Percentiles rank a stretch among this genome's conserved stretches.
These are phyloP conservation scores for Aspergillus luchuensis DNA, from an alignment of 2,329 filamentous ascomycete species.

Conservation along the genomic window DNA sequence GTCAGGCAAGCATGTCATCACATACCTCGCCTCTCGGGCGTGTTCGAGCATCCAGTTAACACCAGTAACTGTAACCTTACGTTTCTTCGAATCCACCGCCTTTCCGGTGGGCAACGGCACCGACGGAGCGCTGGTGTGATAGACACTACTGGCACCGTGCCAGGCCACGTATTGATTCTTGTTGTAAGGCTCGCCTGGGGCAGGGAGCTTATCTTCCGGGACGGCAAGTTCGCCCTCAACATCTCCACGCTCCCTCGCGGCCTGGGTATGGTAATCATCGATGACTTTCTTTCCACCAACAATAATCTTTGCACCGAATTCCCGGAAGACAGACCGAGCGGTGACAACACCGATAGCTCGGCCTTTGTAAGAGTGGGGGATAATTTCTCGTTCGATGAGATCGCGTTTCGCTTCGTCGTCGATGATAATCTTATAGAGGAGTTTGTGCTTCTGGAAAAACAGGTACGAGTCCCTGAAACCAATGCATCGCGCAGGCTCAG, in stretches of 20 bases:
- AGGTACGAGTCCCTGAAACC: slow-evolving; percentile 98
- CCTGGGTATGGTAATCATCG: slow-evolving; percentile 86
- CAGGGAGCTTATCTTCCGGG: slow-evolving; percentile 77
- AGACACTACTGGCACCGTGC: slow-evolving; percentile 95
- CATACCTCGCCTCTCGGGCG: slow-evolving; percentile 83
- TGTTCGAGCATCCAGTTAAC: slow-evolving; percentile 98
- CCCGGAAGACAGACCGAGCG: slow-evolving; percentile 91
- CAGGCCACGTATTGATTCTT: slow-evolving; percentile 98
- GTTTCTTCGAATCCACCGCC: slow-evolving; percentile 73
- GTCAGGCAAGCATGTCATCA: slow-evolving; percentile 14
- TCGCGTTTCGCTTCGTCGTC: slow-evolving; percentile 97
- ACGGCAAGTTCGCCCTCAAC: slow-evolving; percentile 90
- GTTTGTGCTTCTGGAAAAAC: slow-evolving; percentile 97
- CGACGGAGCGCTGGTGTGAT: slow-evolving; percentile 78
- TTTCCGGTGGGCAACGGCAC: slow-evolving; percentile 77
- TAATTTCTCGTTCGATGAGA: slow-evolving; percentile 91
- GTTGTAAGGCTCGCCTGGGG: slow-evolving; percentile 86
- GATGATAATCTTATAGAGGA: slow-evolving; percentile 96
- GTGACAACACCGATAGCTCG: slow-evolving; percentile 96
- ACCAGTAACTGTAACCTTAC: slow-evolving; percentile 84
- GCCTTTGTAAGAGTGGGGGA: slow-evolving; percentile 98
- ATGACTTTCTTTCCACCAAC: slow-evolving; percentile 83
- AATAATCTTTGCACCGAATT: slow-evolving; percentile 92
- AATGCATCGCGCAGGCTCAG: slow-evolving; percentile 92
- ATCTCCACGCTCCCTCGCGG: slow-evolving; percentile 72